Base-by-base conservation (phyloP, 345 rosid species). In the Sonneratia caseolaris region DNA sequence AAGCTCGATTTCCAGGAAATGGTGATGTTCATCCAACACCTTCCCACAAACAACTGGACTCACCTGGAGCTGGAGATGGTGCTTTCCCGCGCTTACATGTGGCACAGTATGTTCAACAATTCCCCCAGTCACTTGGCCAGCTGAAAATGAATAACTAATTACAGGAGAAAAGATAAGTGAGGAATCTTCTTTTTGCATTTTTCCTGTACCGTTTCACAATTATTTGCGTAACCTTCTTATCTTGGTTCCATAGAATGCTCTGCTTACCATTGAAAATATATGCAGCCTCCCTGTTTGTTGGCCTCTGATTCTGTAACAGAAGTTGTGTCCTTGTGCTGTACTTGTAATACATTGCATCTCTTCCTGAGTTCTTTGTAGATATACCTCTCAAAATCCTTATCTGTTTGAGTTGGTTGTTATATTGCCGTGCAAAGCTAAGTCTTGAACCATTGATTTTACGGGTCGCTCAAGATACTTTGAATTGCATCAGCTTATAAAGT, bases 21-120 rank as follows among this genome's bases (percentile, higher is more conserved):
- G 97, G 98, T 92, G 70, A 95, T 95, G 99, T 90, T 92, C 85
- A 89, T 92, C 70, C 99, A 92, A 76, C 99, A 95, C 79, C 91
- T 92, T 56, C 97, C 99, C 1, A 95, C 99, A 13, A 82, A 86
- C 32, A 89, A 82, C 77, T 92, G 97, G 99, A 78, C 90, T 8
- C 88, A 89, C 74, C 87, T 85, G 76, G 98, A 95, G 74, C 93
- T 95, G 1, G 99, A 95, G 78, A 86, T 89, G 96, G 97, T 90
- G 55, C 87, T 95, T 55, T 89, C 96, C 7, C 80, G 86, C 79
- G 97, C 98, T 45, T 91, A 65, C 80, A 88, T 93, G 90, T 91
- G 96, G 97, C 93, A 93, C 80, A 91, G 91, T 76, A 89, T 93
- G 96, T 93, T 93, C 85, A 91, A 89, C 80, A 76, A 69, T 64